Evolutionary conservation across 768 basidiomycete genomes (phyloP).

Genomic region (Psilocybe subaeruginosa): DNA sequence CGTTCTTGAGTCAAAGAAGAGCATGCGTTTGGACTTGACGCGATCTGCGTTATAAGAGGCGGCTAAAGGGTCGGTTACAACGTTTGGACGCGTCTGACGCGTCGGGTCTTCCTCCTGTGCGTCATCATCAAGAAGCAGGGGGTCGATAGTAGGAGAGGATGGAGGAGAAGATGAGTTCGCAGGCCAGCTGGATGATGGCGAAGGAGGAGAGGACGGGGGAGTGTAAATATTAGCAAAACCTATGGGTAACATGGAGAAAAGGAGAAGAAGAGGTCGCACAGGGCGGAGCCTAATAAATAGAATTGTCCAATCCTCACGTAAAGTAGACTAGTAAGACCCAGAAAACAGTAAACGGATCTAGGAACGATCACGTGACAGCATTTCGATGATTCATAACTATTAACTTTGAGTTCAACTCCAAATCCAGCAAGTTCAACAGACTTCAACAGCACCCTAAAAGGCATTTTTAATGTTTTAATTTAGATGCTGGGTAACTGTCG

Average conservation of each 20-base stretch:
- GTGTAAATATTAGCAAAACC: slow-evolving; percentile 15
- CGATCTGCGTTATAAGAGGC: slow-evolving; percentile 55
- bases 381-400: too few relatives aligned
- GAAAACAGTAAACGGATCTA: not conserved
- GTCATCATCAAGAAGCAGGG: slow-evolving; percentile 23
- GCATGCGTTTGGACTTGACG: slow-evolving; percentile 14
- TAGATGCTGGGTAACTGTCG: too few relatives aligned
- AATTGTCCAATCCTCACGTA: not conserved
- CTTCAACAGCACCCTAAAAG: too few relatives aligned
- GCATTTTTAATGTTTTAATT: too few relatives aligned
- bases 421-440: too few relatives aligned
- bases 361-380: not conserved
- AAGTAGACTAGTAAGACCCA: not conserved
- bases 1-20: slow-evolving; percentile 25
- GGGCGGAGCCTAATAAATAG: not conserved
- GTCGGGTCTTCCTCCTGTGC: slow-evolving; percentile 23
- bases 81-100: slow-evolving; percentile 12
- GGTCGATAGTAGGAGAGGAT: slow-evolving; percentile 42
- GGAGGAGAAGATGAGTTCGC: slow-evolving; percentile 48
- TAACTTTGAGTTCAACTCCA: too few relatives aligned
- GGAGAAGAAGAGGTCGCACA: slow-evolving; percentile 14
- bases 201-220: slow-evolving; percentile 36
- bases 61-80: slow-evolving; percentile 52
- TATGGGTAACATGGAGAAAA: slow-evolving; percentile 23
- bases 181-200: slow-evolving; percentile 28